Conservation (phyloP, 768 basidiomycete species). For the Tylopilus rubrobrunneus region DNA sequence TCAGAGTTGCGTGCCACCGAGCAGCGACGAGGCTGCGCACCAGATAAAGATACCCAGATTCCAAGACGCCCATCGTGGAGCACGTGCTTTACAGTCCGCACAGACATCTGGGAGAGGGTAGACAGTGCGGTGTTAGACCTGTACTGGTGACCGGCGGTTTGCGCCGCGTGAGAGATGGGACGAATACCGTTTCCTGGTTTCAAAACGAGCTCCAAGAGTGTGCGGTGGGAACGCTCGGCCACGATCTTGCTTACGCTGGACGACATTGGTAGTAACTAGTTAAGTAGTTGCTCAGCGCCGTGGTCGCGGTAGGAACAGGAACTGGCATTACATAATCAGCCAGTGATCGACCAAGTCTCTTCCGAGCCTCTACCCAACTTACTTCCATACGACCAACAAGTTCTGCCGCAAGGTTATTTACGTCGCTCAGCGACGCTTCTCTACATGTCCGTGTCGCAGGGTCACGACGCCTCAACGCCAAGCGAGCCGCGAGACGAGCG, state of each 20-base stretch:
- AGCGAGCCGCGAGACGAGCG: conserved; percentile 13
- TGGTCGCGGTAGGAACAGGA: background rate
- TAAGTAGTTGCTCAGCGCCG: background rate
- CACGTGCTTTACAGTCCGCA: conserved; percentile 86
- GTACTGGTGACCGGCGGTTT: background rate
- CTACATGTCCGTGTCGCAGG: conserved; percentile 19
- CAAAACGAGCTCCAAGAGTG: conserved; percentile 62
- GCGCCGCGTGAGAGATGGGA: background rate
- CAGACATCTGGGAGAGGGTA: conserved; percentile 59
- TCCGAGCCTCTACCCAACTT: background rate
- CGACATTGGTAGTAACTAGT: conserved; percentile 23
- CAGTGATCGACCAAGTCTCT: conserved; percentile 9
- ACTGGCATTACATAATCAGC: conserved; percentile 15
- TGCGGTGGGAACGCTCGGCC: conserved; percentile 60
- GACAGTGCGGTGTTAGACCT: conserved; percentile 9
- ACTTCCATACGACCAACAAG: background rate
- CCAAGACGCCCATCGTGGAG: conserved; percentile 86
- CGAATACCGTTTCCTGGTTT: conserved; percentile 77
- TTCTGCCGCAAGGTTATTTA: conserved; percentile 9
- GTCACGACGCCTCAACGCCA: conserved; percentile 5
- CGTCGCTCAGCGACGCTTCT: conserved; percentile 6
- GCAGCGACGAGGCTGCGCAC: conserved; percentile 35
- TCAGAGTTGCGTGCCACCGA: conserved; percentile 6
- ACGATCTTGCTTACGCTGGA: conserved; percentile 50
- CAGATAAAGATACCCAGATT: conserved; percentile 90